Base-by-base conservation (phyloP, 306 rosid species). In the Hippophae tibetana region DNA sequence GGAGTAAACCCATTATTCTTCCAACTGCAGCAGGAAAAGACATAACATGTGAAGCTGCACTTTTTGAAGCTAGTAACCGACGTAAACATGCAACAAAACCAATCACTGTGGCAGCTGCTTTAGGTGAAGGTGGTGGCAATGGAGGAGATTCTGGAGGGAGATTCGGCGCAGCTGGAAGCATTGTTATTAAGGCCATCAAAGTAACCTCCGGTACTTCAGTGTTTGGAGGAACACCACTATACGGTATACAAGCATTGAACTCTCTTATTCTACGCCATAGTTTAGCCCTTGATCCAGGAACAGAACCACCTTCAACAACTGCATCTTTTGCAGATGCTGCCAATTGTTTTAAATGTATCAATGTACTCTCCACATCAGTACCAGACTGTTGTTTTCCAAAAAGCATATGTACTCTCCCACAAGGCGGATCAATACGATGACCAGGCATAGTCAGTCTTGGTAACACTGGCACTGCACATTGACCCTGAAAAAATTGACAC, bases 21-120 rank as follows among this genome's bases (percentile, higher is more conserved):
- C 97, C 97, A 67, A 93, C 99, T 73, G 99, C 99, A 61, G 99
- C 99, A 10, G 97, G 99, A 84, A 88, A 93, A 61, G 99, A 86
- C 97, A 84, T 82, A 66, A 93, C 94, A 70, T 86, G 99, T 45
- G 97, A 88, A 55, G 97, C 82, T 46, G 99, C 99, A 76, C 80
- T 88, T 78, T 81, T 82, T 72, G 99, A 93, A 56, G 95, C 82
- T 66, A 93, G 83, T 49, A 93, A 76, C 78, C 99, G 84, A 46
- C 83, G 99, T 71, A 93, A 75, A 74, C 99, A 93, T 67, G 86
- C 85, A 72, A 88, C 70, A 61, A 93, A 93, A 59, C 99, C 99
- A 86, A 88, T 88, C 56, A 88, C 95, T 54, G 99, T 93, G 63
- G 99, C 99, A 63, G 99, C 99, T 51, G 97, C 99, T 88, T 93